Base-by-base conservation (phyloP, 1,139 yeast species). In the Saccharomycopsis phalli region DNA sequence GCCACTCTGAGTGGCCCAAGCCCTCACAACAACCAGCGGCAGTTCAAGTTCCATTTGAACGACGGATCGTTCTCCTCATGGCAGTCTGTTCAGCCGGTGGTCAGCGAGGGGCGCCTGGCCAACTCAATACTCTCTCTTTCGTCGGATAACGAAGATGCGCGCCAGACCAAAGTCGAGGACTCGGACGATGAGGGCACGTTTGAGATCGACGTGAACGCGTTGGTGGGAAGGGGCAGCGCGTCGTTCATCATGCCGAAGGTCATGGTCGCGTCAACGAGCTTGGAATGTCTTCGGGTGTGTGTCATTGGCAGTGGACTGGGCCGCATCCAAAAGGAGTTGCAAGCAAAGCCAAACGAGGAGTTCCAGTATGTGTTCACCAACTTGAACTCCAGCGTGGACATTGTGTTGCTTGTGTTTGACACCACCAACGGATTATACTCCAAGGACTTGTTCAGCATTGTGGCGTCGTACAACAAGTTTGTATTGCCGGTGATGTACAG, bases 171-270 rank as follows among this genome's bases (percentile, higher is more conserved):
- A 7, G 31, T n/a, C 8, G 6, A 19, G 19, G 47, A 41, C 22
- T 39, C 41, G 20, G 46, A 44, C 34, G 46, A 45, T 14, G 34
- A 37, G 18, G 48, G 46, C 7, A 45, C 48, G 14, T 45, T 45
- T 36, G 48, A 45, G 20, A 31, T 45, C 26, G 38, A 45, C 30
- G 22, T 45, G 32, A 45, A 45, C 18, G 41, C 43, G 4, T 18
- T 34, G 13, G 40, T 36, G 20, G 22, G 31, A 20, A 20, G 22
- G 17, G 40, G 29, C 17, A 32, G 37, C 16, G 46, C 48, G 7
- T 44, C 48, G 8, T 40, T 45, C 26, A 34, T 45, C 13, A 45
- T 45, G 48, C 48, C 48, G 5, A 42, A 40, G 18, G 37, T 45
- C 38, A 32, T 45, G 32, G 41, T 40, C 8, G 20, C 42, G 8